Conservation (phyloP, 768 basidiomycete genomes). For the Fomitopsis pulvina region DNA sequence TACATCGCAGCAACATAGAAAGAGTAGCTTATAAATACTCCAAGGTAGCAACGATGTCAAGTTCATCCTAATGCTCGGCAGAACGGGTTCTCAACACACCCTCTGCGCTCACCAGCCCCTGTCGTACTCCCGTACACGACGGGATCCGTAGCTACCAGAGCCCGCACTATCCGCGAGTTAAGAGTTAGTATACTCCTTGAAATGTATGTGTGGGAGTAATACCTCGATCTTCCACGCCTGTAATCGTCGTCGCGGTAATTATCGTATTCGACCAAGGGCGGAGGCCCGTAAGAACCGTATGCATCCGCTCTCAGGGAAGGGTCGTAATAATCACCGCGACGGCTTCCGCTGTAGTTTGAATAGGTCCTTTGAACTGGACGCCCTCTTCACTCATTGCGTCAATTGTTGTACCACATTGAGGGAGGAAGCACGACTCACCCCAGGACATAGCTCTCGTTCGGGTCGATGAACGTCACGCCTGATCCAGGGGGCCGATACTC, state of each 20-base stretch:
- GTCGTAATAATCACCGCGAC: background rate
- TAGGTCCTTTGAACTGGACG: background rate
- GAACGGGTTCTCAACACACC: no score
- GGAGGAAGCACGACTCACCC: background rate
- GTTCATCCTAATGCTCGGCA: no score
- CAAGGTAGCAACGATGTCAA: no score
- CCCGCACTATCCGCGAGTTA: background rate
- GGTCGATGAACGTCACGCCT: slow-evolving; percentile 1
- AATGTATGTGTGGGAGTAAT: no score
- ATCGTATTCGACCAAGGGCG: background rate
- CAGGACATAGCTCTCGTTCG: background rate
- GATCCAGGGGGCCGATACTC: background rate
- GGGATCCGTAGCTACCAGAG: background rate
- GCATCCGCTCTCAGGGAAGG: background rate
- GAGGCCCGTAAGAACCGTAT: background rate
- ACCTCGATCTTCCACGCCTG: no score
- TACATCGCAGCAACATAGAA: no score
- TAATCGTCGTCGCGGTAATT: no score
- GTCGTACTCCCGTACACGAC: background rate
- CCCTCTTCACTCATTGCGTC: background rate
- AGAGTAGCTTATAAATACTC: no score
- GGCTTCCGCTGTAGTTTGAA: background rate
- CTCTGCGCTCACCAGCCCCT: no score
- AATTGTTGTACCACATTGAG: background rate
- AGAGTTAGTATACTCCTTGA: background rate